Evolutionary conservation across 2,329 filamentous ascomycete species (phyloP).

Genomic region (Beauveria rudraprayagi): DNA sequence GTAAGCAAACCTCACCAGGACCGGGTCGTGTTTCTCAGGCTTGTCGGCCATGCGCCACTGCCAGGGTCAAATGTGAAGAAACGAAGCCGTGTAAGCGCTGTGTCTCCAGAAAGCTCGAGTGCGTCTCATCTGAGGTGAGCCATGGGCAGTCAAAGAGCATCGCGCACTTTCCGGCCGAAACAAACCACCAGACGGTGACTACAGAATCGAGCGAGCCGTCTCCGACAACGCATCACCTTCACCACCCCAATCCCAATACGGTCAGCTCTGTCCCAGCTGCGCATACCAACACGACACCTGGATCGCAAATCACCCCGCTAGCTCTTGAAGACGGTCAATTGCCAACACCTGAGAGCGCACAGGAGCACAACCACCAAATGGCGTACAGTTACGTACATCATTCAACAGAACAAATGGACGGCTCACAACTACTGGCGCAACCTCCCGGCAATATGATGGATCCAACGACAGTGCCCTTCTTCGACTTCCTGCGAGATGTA

Average conservation of each 20-base stretch:
- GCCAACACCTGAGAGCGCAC: slow-evolving; percentile 25
- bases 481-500: slow-evolving; percentile 43
- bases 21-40: slow-evolving; percentile 45
- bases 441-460: slow-evolving; percentile 17
- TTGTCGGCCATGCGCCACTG: slow-evolving; percentile 42
- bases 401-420: background rate
- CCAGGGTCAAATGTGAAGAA: slow-evolving; percentile 48
- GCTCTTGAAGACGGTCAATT: slow-evolving; percentile 28
- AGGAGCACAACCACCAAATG: slow-evolving; percentile 12
- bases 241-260: slow-evolving; percentile 9
- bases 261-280: slow-evolving; percentile 12
- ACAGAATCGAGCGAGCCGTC: slow-evolving; percentile 4
- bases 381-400: background rate
- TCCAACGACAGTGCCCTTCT: slow-evolving; percentile 34
- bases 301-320: slow-evolving; percentile 19
- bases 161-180: slow-evolving; percentile 33
- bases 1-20: slow-evolving; percentile 35
- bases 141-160: slow-evolving; percentile 36
- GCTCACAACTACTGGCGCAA: slow-evolving; percentile 13
- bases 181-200: slow-evolving; percentile 4
- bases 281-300: slow-evolving; percentile 20
- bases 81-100: slow-evolving; percentile 46
- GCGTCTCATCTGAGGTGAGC: slow-evolving; percentile 30
- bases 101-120: slow-evolving; percentile 36
- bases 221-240: slow-evolving; percentile 8